phyloP scores from a whole-genome alignment of 768 basidiomycete genomes.

The Tricholoma sp. region DNA sequence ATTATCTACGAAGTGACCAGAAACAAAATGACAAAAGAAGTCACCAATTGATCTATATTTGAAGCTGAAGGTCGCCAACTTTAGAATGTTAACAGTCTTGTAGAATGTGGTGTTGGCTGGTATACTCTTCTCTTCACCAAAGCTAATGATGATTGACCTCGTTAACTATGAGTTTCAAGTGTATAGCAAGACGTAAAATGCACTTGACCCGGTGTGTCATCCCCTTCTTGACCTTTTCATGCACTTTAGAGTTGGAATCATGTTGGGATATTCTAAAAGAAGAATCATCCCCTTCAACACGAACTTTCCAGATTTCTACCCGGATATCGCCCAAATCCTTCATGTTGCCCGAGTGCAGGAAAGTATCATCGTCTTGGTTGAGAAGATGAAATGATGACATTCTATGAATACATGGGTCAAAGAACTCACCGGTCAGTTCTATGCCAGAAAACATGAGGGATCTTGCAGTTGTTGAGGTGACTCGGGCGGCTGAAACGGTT shows the following conservation, averaged over 20 bases:
- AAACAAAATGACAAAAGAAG: background rate
- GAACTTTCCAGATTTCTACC: constrained; percentile 2
- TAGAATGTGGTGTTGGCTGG: too few species aligned
- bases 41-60: constrained; percentile 16
- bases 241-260: constrained; percentile 6
- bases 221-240: constrained; percentile 23
- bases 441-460: constrained; percentile 9
- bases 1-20: background rate
- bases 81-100: background rate
- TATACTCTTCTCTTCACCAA: background rate
- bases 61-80: constrained; percentile 4
- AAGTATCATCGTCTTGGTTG: constrained; percentile 20
- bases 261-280: too few species aligned
- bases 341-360: constrained; percentile 6
- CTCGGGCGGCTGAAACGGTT: background rate
- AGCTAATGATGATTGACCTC: background rate
- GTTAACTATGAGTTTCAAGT: background rate
- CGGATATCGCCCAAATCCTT: constrained; percentile 16
- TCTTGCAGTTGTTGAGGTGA: constrained; percentile 1
- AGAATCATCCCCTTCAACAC: too few species aligned
- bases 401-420: background rate
- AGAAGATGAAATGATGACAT: background rate
- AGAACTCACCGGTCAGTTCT: constrained; percentile 8
- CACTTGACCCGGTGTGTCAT: constrained; percentile 22
- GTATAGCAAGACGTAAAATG: background rate